Base-by-base conservation (phyloP, 352 stramenopile genomes). In the Globisporangium lucens region DNA sequence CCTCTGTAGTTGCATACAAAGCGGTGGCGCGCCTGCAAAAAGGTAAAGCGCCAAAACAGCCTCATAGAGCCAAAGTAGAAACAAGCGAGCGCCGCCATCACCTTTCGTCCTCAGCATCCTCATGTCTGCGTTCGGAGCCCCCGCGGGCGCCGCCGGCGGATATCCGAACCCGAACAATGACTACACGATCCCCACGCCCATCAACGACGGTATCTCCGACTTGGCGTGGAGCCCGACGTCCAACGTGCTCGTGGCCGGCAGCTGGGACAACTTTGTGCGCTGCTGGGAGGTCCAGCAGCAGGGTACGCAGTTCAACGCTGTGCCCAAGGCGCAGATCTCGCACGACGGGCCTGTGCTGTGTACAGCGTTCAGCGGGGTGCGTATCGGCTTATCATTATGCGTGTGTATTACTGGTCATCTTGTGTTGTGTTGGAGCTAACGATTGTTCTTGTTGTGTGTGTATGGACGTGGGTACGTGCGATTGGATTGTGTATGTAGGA, bases 321-420 rank as follows among this genome's bases (percentile, higher is more conserved):
- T 87, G 38, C 79, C 85, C 51, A 90, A 93, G 74, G 89, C 89
- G 27, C 80, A 91, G 70, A 97, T 92, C 80, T 89, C 80, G 56
- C 87, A 97, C 77, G 86, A 97, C n/a, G 87, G 80, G 1, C 93
- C 95, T 0, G 95, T 98, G 30, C 82, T 99, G 2, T 94, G 93
- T 71, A 96, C 90, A 43, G 89, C 86, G 38, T 98, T 98, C 63
- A 97, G 89, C 10, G 75, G 83, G 49, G 86, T 94, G 62, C 67
- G 83, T 46, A 4, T 15, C 3, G n/a, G 35, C 20, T 5, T 61
- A 22, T 29, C 10, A 9, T 38, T 60, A 33, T 56, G 46, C 15
- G 29, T 64, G 13, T 17, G 17, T 24, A 33, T 17, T 53, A 38
- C 20, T 29, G 24, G 24, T 24, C 24, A 24, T 24, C 24, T 24